A percentile compares a stretch with the other conserved stretches of the same genome.
Conservation (phyloP, 805 yeast genomes). For the Lipomyces anomalus region DNA sequence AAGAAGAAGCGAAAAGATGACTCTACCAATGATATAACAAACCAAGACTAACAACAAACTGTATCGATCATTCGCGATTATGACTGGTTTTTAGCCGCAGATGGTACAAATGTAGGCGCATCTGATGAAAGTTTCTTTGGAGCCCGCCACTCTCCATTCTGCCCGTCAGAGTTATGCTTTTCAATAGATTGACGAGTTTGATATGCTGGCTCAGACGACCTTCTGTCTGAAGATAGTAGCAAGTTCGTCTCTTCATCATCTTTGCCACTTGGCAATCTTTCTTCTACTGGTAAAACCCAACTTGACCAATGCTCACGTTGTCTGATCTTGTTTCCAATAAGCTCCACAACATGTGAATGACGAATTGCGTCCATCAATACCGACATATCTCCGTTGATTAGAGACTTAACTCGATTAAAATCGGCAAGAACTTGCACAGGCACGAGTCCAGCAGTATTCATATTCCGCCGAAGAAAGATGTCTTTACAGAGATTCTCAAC, state of each 20-base stretch:
- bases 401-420: slow-evolving; percentile 69
- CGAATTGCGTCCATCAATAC: slow-evolving; percentile 52
- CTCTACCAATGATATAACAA: too few species aligned
- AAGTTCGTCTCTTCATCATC: slow-evolving; percentile 36
- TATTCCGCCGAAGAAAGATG: slow-evolving; percentile 69
- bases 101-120: background rate
- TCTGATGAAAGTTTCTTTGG: background rate
- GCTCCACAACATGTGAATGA: slow-evolving; percentile 49
- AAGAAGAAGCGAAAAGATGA: too few species aligned
- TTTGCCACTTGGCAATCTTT: slow-evolving; percentile 43
- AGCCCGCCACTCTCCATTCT: too few species aligned
- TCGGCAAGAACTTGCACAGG: slow-evolving; percentile 55
- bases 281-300: slow-evolving; percentile 61
- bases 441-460: slow-evolving; percentile 73
- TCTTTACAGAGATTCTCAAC: slow-evolving; percentile 83
- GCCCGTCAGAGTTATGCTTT: too few species aligned
- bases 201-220: too few species aligned
- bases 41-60: too few species aligned
- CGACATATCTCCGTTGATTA: slow-evolving; percentile 51
- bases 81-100: too few species aligned
- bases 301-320: slow-evolving; percentile 51
- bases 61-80: too few species aligned
- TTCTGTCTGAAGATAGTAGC: too few species aligned
- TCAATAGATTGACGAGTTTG: too few species aligned
- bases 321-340: slow-evolving; percentile 52